Evolutionary conservation across 1,139 yeast genomes (phyloP), one percentile per base, ranked within the genome.

Genomic region (Arxiozyma bovina): DNA sequence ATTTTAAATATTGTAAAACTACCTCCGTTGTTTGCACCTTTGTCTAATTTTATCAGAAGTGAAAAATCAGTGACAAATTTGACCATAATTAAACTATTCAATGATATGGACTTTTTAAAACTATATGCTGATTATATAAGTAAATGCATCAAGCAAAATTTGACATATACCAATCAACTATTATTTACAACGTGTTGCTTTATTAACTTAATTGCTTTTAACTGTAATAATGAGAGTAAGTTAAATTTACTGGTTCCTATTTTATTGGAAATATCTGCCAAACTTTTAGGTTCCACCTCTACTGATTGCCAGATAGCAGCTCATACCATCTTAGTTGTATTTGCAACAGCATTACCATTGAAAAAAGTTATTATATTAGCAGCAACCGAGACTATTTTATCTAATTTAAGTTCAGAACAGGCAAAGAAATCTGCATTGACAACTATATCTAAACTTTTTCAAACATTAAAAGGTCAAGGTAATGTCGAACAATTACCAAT

Each of bases 111-210:
- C 54, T 77, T 91, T 55, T 81, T 81, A 72, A 79, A 81, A 59
- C 74, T 88, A 48, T 85, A 88, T 63, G 74, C 85, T 23, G 76
- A 78, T 57, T 83, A 79, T 65, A 66, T 88, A 45, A 74, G 78
- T 50, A 80, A 78, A 43, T 80, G 79, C 57, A 70, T 86, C 50
- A 70, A 75, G 25, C 80, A 80, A 61, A 74, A 75, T 53, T 80
- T 81, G 52, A 73, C 82, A n/a, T 87, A 82, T 69, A 82, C 86
- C 57, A 80, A 80, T 53, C 85, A 86, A 66, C 75, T 91, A 57
- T 82, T 91, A 15, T 91, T 93, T 68, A 87, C 85, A 73, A 81
- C 95, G 2, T 78, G 83, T 63, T 74, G 90, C n/a, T 82, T 90
- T 25, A 87, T 91, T 63, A 73, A 81, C 42, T 71, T 82, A 50